Evolutionary conservation across 108 stramenopile genomes (phyloP).

Genomic region (Discostella stelligeroides): DNA sequence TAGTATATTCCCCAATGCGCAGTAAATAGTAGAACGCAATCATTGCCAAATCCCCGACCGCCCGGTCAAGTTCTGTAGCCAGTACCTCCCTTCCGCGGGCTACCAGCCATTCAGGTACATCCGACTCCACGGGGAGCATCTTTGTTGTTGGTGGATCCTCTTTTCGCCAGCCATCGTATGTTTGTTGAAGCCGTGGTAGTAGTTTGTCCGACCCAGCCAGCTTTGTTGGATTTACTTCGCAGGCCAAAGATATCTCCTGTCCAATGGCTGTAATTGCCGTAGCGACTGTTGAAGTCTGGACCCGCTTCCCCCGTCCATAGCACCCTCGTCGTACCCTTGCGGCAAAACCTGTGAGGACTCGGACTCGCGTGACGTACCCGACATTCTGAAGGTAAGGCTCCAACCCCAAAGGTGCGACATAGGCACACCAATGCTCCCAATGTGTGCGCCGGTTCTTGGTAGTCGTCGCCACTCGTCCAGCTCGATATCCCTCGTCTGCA

Average conservation of each 20-base stretch:
- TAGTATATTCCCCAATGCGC: background rate
- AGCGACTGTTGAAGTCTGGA: no score
- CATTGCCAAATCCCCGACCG: background rate
- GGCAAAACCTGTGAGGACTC: background rate
- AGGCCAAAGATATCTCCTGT: no score
- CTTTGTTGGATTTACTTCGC: no score
- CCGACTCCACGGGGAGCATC: background rate
- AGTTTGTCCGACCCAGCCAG: background rate
- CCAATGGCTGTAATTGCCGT: no score
- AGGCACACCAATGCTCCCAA: background rate
- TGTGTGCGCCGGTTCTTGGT: background rate
- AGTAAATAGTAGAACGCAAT: background rate
- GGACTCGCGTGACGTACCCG: background rate
- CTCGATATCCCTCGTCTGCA: background rate
- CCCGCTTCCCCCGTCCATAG: no score
- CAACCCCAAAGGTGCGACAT: background rate
- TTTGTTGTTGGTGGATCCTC: no score
- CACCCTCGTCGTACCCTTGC: background rate
- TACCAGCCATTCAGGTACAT: background rate
- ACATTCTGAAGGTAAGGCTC: no score
- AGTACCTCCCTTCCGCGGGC: background rate
- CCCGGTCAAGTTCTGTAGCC: background rate
- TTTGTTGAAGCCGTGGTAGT: background rate
- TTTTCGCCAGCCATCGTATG: no score
- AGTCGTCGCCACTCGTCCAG: background rate